phyloP scores from a whole-genome alignment of 345 rosid species.

The Crucihimalaya himalaica region DNA sequence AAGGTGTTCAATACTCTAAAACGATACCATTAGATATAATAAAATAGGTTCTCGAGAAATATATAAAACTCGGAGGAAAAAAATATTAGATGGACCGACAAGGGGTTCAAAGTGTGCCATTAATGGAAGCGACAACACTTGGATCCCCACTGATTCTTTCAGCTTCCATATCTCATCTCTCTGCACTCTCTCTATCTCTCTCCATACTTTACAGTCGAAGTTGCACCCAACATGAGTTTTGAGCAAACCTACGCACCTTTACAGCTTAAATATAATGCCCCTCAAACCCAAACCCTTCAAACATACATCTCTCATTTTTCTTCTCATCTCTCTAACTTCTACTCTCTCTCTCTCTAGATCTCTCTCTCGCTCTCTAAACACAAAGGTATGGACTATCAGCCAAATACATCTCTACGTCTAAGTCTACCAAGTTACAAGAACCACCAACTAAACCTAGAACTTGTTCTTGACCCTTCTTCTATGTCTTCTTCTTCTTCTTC shows the following conservation, averaged over 20 bases:
- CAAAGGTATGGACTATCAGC: slow-evolving; percentile 65
- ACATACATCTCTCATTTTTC: slow-evolving; percentile 30
- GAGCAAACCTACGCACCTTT: slow-evolving; percentile 50
- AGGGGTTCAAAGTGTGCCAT: slow-evolving; percentile 66
- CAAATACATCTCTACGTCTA: slow-evolving; percentile 68
- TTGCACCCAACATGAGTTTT: slow-evolving; percentile 42
- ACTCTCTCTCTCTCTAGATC: not conserved
- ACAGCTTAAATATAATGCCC: slow-evolving; percentile 45
- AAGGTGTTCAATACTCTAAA: slow-evolving; percentile 28
- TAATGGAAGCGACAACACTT: slow-evolving; percentile 83
- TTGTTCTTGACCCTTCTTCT: slow-evolving; percentile 59
- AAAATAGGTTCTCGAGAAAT: slow-evolving; percentile 1
- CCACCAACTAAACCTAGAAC: slow-evolving; percentile 61
- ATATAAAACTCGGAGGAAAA: slow-evolving; percentile 22
- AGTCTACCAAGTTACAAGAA: slow-evolving; percentile 49
- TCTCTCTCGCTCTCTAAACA: slow-evolving; percentile 9
- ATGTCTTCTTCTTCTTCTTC: slow-evolving; percentile 54
- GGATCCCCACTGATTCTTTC: slow-evolving; percentile 73
- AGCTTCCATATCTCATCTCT: slow-evolving; percentile 51
- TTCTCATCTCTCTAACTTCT: slow-evolving; percentile 20
- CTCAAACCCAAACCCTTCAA: slow-evolving; percentile 27
- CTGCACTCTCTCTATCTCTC: slow-evolving; percentile 36
- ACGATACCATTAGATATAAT: slow-evolving; percentile 28
- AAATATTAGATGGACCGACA: slow-evolving; percentile 66
- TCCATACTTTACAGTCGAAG: slow-evolving; percentile 40